A percentile compares a stretch with the other conserved stretches of the same genome.
Conservation (phyloP, 257 asterid species). For the Buddleja alternifolia region DNA sequence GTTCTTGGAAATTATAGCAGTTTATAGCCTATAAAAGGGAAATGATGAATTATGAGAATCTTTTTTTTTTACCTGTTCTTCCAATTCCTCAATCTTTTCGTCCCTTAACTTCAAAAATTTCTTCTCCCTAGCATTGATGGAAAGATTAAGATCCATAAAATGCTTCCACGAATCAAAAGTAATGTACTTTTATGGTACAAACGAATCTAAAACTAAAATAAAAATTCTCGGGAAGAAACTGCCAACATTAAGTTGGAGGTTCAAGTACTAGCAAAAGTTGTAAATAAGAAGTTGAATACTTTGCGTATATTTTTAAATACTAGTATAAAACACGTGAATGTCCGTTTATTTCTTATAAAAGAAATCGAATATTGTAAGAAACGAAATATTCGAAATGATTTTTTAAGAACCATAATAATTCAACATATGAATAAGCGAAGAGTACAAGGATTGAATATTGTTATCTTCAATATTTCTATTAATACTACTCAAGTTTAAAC, state of each 20-base stretch:
- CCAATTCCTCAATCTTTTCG: slow-evolving; percentile 66
- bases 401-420: too few relatives aligned
- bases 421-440: too few relatives aligned
- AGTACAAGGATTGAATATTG: too few relatives aligned
- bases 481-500: too few relatives aligned
- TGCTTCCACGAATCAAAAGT: neutral
- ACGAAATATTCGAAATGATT: too few relatives aligned
- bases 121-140: slow-evolving; percentile 56
- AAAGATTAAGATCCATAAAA: neutral
- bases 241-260: slow-evolving; percentile 4
- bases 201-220: neutral
- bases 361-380: too few relatives aligned
- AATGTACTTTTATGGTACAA: neutral
- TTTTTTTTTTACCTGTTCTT: slow-evolving; percentile 89
- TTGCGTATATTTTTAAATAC: too few relatives aligned
- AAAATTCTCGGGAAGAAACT: neutral
- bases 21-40: neutral
- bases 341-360: too few relatives aligned
- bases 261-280: slow-evolving; percentile 1
- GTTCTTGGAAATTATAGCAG: neutral
- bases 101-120: slow-evolving; percentile 49
- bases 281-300: too few relatives aligned
- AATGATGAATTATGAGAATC: slow-evolving; percentile 10
- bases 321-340: too few relatives aligned
- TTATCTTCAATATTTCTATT: too few relatives aligned